Base-by-base conservation (phyloP, 208 protist species). In the Trypanosomatidae sp. region DNA sequence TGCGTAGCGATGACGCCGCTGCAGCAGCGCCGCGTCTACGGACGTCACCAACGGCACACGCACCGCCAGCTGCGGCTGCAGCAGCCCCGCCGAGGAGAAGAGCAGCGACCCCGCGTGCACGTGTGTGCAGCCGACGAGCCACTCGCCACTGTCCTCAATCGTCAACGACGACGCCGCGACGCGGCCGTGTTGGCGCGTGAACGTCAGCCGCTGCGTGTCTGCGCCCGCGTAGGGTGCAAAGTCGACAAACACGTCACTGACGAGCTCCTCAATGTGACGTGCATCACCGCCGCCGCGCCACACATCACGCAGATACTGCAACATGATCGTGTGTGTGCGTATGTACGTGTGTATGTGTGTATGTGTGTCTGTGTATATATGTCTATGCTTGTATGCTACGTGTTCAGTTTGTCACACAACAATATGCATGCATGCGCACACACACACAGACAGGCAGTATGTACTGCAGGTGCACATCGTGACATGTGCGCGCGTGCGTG, bases 211-310 rank as follows among this genome's bases (percentile, higher is more conserved):
- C 45, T 76, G 71, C 37, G 81, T 66, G 23, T 91, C 81, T 3
- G 81, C 81, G 4, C 71, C 73, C 6, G 71, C 81, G 54, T 87
- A 91, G 3, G 81, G 81, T 2, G 81, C 70, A 47, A 91, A 87
- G 56, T 86, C 73, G 22, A 45, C 50, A 40, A 91, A 87, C 19
- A 53, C 61, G 45, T 53, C 58, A 39, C 58, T 59, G 35, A 84
- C 80, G 48, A 78, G 63, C 13, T 86, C 81, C 33, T 91, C 81
- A 20, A 83, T 78, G 48, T 77, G 56, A 16, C 58, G 64, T 0
- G 52, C 76, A 33, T 78, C 62, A 19, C 61, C 44, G 22, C 73
- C 72, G 21, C 66, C 39, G 22, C 66, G 49, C 76, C 81, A 91
- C 25, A 52, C 46, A 8, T 63, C 48, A 5, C 20, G 16, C 6